Conservation (phyloP, 352 stramenopile species). For the Globisporangium nodosum region DNA sequence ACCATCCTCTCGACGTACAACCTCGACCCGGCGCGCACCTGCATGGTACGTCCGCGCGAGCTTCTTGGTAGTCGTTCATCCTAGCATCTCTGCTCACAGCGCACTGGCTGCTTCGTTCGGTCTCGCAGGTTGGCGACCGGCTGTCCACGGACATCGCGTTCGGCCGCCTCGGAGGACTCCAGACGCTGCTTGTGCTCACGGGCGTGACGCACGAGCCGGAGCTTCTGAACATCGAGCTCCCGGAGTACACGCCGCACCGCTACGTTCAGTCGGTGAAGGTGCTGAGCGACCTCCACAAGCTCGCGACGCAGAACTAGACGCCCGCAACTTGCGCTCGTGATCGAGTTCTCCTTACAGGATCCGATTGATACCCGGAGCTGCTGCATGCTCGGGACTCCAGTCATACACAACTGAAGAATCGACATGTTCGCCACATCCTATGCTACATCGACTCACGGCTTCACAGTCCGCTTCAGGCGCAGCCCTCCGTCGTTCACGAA, state of each 20-base stretch:
- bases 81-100: not conserved
- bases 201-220: conserved; percentile 63
- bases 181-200: conserved; percentile 73
- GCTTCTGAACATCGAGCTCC: conserved; percentile 41
- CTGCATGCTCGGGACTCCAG: not conserved
- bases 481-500: conserved; percentile 68
- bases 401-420: not conserved
- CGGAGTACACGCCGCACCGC: conserved; percentile 52
- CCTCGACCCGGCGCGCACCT: conserved; percentile 62
- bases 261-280: conserved; percentile 68
- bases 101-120: not conserved
- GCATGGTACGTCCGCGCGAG: conserved; percentile 46
- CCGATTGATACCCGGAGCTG: not conserved
- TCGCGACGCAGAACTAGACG: conserved; percentile 17
- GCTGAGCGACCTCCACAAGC: conserved; percentile 62
- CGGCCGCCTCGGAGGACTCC: conserved; percentile 54
- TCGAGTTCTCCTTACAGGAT: not conserved
- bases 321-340: not conserved
- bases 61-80: not conserved
- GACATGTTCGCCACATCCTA: not conserved
- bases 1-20: conserved; percentile 74
- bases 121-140: conserved; percentile 63
- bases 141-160: conserved; percentile 85
- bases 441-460: conserved; percentile 7
- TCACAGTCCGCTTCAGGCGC: conserved; percentile 33